Evolutionary conservation across 2,329 filamentous ascomycete species (phyloP).

Genomic region (Fusarium pseudoanthophilum): DNA sequence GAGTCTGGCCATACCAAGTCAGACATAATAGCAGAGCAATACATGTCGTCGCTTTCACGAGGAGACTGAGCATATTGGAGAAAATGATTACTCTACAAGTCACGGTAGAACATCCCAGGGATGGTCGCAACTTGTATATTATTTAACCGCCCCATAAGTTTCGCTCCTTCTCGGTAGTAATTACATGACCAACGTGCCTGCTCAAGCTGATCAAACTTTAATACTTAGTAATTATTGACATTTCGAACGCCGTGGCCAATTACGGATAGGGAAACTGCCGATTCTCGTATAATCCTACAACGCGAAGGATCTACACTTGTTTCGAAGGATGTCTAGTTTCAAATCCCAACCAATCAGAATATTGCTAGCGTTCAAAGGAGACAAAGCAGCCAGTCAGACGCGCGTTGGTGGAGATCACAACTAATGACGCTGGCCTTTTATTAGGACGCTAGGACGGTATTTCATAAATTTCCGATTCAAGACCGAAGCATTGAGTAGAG

Average conservation of each 20-base stretch:
- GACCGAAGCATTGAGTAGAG: background rate
- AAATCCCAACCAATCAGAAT: background rate
- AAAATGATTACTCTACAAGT: background rate
- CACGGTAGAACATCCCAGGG: fast-evolving
- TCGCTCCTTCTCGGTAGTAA: background rate
- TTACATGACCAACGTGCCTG: background rate
- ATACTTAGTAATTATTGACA: background rate
- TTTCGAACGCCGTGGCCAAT: background rate
- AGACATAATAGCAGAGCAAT: slow-evolving; percentile 4
- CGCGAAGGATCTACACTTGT: background rate
- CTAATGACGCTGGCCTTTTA: background rate
- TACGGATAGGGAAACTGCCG: background rate
- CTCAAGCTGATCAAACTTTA: background rate
- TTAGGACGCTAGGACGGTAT: background rate
- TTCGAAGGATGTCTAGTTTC: background rate
- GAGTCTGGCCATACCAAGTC: slow-evolving; percentile 2
- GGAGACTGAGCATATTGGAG: slow-evolving; percentile 2
- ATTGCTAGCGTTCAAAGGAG: background rate
- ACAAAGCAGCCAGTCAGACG: background rate
- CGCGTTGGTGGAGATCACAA: background rate
- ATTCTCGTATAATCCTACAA: background rate
- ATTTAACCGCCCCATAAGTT: background rate
- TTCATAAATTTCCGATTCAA: background rate
- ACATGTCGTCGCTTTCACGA: background rate
- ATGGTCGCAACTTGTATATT: background rate